Conservation (phyloP, 1,284 basidiomycete genomes). For the Cerrena zonata region DNA sequence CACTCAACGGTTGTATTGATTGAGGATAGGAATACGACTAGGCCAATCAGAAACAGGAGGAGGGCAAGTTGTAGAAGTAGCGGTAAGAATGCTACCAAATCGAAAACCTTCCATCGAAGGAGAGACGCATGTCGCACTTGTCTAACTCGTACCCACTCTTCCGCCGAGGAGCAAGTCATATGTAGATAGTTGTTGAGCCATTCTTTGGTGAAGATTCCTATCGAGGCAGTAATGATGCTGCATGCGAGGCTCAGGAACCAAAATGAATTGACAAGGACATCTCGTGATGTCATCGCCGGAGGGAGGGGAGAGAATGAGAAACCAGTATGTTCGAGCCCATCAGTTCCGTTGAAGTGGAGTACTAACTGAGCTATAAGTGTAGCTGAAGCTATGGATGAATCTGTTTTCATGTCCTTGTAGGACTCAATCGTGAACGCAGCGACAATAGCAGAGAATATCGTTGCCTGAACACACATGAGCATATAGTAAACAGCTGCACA, state of each 20-base stretch:
- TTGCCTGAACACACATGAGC: too few relatives aligned
- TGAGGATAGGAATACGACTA: conserved; percentile 32
- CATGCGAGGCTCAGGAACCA: conserved; percentile 30
- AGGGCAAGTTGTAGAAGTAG: conserved; percentile 36
- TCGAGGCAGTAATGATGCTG: conserved; percentile 22
- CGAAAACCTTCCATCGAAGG: conserved; percentile 30
- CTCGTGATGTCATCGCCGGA: conserved; percentile 20
- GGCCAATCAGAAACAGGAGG: conserved; percentile 36
- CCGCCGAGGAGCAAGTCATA: conserved; percentile 29
- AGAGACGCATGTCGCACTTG: conserved; percentile 34
- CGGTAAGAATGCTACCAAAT: conserved; percentile 34
- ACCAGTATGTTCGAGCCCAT: not conserved
- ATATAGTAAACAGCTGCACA: not conserved
- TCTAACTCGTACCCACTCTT: conserved; percentile 34
- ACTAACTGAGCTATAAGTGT: conserved; percentile 31
- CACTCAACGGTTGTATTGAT: conserved; percentile 29
- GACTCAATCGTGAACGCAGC: conserved; percentile 41
- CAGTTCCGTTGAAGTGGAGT: not conserved
- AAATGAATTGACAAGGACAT: conserved; percentile 26
- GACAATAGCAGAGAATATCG: conserved; percentile 41
- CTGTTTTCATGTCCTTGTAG: conserved; percentile 31
- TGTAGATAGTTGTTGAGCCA: conserved; percentile 23
- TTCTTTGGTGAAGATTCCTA: conserved; percentile 9
- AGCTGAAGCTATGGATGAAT: conserved; percentile 27
- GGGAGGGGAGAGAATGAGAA: not conserved